Conservation (phyloP, 176 grass and related monocot genomes). For the Oropetium thomaeum region DNA sequence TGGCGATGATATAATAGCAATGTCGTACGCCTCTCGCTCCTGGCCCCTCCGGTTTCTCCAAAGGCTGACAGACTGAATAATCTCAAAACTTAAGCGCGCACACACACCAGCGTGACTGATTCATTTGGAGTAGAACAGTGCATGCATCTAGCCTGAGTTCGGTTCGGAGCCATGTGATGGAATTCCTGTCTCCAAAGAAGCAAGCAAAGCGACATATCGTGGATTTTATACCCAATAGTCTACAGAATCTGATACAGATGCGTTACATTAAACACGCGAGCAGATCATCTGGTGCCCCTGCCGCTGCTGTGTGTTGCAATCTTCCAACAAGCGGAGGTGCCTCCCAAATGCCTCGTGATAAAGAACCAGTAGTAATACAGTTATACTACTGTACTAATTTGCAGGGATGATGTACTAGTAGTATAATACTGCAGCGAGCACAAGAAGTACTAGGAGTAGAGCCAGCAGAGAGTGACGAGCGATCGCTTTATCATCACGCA, state of each 20-base stretch:
- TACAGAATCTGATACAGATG: slow-evolving; percentile 52
- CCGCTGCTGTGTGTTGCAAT: slow-evolving; percentile 1
- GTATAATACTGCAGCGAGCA: too few species aligned
- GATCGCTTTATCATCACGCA: slow-evolving; percentile 39
- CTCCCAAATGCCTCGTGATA: slow-evolving; percentile 39
- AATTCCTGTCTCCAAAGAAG: slow-evolving; percentile 55
- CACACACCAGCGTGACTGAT: slow-evolving; percentile 23
- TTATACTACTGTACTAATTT: too few species aligned
- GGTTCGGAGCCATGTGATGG: slow-evolving; percentile 48
- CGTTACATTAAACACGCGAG: slow-evolving; percentile 24
- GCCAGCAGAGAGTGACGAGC: slow-evolving; percentile 1
- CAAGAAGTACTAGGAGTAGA: background rate
- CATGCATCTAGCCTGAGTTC: slow-evolving; percentile 29
- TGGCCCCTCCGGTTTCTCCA: slow-evolving; percentile 49
- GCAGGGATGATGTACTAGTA: background rate
- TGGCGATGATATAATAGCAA: slow-evolving; percentile 16
- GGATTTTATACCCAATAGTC: slow-evolving; percentile 44
- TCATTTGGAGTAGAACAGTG: slow-evolving; percentile 30
- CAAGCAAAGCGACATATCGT: slow-evolving; percentile 55
- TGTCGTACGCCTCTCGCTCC: too few species aligned
- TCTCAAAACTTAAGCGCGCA: slow-evolving; percentile 33
- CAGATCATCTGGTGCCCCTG: slow-evolving; percentile 21
- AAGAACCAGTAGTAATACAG: slow-evolving; percentile 23
- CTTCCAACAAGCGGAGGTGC: slow-evolving; percentile 40
- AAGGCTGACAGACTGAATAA: slow-evolving; percentile 54